A percentile compares a stretch with the other conserved stretches of the same genome.
Conservation (phyloP, 2,329 filamentous ascomycete genomes). For the Aspergillus bombycis region DNA sequence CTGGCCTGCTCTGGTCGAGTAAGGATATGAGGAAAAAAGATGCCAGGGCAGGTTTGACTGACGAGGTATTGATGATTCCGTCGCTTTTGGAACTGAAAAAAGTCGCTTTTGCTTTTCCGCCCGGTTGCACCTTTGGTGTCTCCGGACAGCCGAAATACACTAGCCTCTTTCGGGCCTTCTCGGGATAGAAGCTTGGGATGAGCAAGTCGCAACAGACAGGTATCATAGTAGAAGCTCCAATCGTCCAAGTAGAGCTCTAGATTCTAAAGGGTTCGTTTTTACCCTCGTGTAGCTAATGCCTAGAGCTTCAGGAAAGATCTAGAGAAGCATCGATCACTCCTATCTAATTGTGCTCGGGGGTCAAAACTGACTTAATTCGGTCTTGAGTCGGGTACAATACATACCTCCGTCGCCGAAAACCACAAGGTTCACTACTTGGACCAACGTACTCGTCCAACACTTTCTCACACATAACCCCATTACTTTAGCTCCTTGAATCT, state of each 20-base stretch:
- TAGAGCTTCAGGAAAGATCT: neutral
- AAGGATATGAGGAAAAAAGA: constrained; percentile 21
- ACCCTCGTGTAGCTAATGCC: neutral
- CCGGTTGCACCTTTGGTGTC: constrained; percentile 32
- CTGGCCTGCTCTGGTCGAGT: constrained; percentile 28
- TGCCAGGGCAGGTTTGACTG: constrained; percentile 14
- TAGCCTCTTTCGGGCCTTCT: constrained; percentile 19
- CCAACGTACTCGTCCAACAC: constrained; percentile 9
- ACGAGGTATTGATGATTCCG: constrained; percentile 9
- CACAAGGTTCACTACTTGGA: constrained; percentile 11
- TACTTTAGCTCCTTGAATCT: neutral
- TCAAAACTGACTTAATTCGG: neutral
- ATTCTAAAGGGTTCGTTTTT: neutral
- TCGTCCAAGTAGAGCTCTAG: neutral
- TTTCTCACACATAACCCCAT: neutral
- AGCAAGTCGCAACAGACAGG: neutral
- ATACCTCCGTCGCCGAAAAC: neutral
- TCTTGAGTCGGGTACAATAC: neutral
- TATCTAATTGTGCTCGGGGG: neutral
- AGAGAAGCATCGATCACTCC: neutral
- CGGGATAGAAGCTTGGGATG: constrained; percentile 11
- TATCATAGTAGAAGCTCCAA: neutral
- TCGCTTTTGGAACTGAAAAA: constrained; percentile 35
- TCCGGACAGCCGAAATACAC: constrained; percentile 26
- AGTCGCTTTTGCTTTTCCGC: constrained; percentile 34